Base-by-base conservation (phyloP, 257 asterid species). In the Nicotiana benthamiana region DNA sequence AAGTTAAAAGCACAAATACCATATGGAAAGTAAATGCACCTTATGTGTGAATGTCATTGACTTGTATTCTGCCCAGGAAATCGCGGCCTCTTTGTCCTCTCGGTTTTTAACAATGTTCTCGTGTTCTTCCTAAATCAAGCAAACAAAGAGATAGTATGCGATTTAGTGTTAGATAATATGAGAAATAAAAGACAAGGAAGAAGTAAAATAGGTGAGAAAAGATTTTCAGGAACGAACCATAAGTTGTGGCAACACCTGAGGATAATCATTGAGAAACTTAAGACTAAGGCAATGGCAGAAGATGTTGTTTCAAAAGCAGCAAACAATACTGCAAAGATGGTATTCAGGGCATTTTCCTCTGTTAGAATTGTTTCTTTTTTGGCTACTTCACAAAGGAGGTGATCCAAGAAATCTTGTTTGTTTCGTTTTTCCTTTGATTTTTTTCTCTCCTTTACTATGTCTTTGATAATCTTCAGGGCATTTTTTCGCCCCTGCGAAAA, bases 41-140 rank as follows among this genome's bases (percentile, higher is more conserved):
- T 80, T 13, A 34, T 12, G 64, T 0, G 64, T 9, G 64, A n/a
- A 59, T n/a, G 64, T 20, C 64, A 20, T 59, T 9, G 28, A 59
- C 43, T 80, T 67, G 16, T 80, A 53, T 32, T 80, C 83, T 40
- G 27, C n/a, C 79, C 79, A 68, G 20, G 79, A 28, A 15, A 80
- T 9, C 3, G 26, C 27, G 13, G 53, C 2, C 12, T 60, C 36
- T 54, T 80, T 17, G 57, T n/a, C 63, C 32, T 70, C 48, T 34
- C 79, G 27, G 30, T 57, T 80, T 30, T 16, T 24, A 22, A 68
- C 72, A 70, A 68, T 80, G 10, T 36, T 20, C 12, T 80, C 60
- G 10, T 80, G 83, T 57, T 79, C 81, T 43, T 79, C 75, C 81
- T 40, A 40, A 40, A 40, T 40, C 11, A 40, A 40, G 48, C 48